These are phyloP conservation scores for carrot (Daucus carota) DNA, from an alignment of 129 eudicot genomes.

Conservation along the genomic window DNA sequence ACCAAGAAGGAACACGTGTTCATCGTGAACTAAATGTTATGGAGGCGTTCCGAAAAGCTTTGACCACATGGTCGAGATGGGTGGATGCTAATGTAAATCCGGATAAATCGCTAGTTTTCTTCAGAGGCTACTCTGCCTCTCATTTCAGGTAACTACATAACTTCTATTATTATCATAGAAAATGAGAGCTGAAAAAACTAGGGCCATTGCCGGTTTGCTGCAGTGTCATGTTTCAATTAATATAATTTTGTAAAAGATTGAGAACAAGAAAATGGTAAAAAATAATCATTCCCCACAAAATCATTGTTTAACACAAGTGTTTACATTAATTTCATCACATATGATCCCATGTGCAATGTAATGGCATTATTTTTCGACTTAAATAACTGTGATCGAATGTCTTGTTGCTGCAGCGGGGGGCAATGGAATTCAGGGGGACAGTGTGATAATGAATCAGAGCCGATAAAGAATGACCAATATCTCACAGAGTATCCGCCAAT, in stretches of 20 bases:
- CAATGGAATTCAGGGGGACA: constrained; percentile 96
- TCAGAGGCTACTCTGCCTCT: constrained; percentile 85
- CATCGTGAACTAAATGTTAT: constrained; percentile 42
- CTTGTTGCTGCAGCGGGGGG: constrained; percentile 62
- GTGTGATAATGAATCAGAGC: constrained; percentile 75
- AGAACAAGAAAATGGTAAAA: not conserved
- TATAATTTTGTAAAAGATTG: not conserved
- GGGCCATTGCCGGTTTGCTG: not conserved
- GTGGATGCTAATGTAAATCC: constrained; percentile 75
- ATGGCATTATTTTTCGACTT: not conserved
- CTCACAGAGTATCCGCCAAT: constrained; percentile 60
- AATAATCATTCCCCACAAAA: not conserved
- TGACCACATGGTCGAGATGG: constrained; percentile 96
- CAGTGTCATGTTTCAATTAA: not conserved
- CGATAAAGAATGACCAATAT: constrained; percentile 64
- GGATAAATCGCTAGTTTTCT: constrained; percentile 54
- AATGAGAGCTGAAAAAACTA: no score
- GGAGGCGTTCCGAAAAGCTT: constrained; percentile 81
- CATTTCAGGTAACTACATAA: constrained; percentile 66
- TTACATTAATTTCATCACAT: constrained; percentile 10
- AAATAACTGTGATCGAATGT: not conserved
- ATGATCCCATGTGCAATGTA: not conserved
- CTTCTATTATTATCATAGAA: no score
- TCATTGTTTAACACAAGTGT: not conserved
- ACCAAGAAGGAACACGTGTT: constrained; percentile 61